Conservation (phyloP, 2,329 filamentous ascomycete species). For the Clonostachys solani region DNA sequence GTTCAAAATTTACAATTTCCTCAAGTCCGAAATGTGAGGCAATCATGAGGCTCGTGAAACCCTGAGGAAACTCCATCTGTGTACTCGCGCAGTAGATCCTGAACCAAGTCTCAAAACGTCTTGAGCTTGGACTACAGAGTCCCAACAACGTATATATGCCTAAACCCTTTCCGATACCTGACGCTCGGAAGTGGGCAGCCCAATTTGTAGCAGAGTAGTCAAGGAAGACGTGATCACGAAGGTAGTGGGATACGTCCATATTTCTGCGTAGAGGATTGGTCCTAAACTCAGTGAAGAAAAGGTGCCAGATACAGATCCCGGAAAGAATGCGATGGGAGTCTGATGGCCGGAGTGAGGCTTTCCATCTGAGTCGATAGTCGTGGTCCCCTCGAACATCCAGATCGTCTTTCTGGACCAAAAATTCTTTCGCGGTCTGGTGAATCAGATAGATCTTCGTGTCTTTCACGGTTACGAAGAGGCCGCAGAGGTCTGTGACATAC, state of each 20-base stretch:
- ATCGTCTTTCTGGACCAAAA: constrained; percentile 9
- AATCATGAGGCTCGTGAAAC: neutral
- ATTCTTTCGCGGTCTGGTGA: constrained; percentile 23
- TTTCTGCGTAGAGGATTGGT: neutral
- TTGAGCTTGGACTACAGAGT: neutral
- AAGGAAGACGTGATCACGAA: neutral
- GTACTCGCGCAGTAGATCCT: neutral
- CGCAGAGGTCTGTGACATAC: constrained; percentile 15
- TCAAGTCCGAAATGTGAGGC: constrained; percentile 3
- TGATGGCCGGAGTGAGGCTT: neutral
- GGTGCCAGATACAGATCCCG: neutral
- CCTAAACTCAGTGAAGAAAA: neutral
- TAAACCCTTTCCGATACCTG: neutral
- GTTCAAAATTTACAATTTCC: neutral
- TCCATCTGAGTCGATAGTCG: neutral
- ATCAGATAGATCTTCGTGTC: constrained; percentile 15
- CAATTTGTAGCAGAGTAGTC: neutral
- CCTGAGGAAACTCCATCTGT: neutral
- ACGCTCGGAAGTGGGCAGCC: neutral
- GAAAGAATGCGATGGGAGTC: neutral
- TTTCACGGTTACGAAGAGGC: constrained; percentile 21
- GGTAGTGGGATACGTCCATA: neutral
- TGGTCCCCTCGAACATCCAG: too few relatives aligned
- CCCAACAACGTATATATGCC: neutral
- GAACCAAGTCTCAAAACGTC: neutral